Base-by-base conservation (phyloP, 1,139 yeast genomes). In the Scheffersomyces titani region DNA sequence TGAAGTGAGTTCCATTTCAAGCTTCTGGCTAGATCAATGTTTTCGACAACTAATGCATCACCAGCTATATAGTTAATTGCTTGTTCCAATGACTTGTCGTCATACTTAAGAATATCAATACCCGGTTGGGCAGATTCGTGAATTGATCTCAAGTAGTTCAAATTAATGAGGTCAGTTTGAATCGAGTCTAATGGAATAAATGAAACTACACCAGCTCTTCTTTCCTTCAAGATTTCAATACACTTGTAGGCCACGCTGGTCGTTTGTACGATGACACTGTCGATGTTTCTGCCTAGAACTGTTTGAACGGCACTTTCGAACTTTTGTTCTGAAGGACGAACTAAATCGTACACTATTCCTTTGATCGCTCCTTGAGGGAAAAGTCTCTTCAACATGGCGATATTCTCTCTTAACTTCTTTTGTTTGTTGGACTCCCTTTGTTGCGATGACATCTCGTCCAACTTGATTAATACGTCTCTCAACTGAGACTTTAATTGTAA, bases 181-280 rank as follows among this genome's bases (percentile, higher is more conserved):
- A 94, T 86, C 0, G 93, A 82, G 66, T 92, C 97, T 55, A 94
- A 75, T 0, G 99, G 99, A 59, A 94, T 89, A 64, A 94, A 93
- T 0, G 97, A 87, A 1, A 94, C 93, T 16, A 85, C 82, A 52
- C 98, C 98, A 13, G 89, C 78, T 61, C 97, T 82, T 68, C 96
- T 94, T 62, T 91, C 96, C 65, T 92, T 91, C 70, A 94, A 77
- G 57, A 89, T 88, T 19, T 86, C 85, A 64, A 94, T 89, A 73
- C 99, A 93, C 61, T 87, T 88, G 57, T 88, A 86, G 1, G 98
- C 99, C 19, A 89, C 84, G 13, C 86, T 72, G 2, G 89, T 75
- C 22, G 85, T 84, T 64, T 92, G 97, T 4, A 94, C 99, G 44
- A 94, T 83, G 11, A 94, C 83, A 0, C 98, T 84, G 69, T 94